phyloP scores from a whole-genome alignment of 306 rosid species.

The Quercus variabilis region DNA sequence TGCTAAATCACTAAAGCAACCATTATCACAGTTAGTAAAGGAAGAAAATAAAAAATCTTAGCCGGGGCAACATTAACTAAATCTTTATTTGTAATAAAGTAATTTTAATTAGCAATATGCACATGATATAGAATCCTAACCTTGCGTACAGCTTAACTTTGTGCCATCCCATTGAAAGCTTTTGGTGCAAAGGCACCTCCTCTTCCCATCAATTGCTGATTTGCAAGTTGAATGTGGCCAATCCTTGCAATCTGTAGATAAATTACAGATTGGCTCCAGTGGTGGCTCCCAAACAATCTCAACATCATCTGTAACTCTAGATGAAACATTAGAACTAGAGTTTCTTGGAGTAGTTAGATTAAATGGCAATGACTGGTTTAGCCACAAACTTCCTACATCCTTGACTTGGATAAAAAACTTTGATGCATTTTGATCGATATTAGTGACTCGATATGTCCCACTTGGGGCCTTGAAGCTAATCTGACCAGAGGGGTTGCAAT shows the following conservation, averaged over 20 bases:
- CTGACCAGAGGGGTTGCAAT: slow-evolving; percentile 2
- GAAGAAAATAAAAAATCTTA: no score
- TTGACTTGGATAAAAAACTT: no score
- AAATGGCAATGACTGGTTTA: slow-evolving; percentile 6
- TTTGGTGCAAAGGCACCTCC: slow-evolving; percentile 32
- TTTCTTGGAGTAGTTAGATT: neutral
- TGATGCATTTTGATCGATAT: neutral
- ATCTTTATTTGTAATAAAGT: no score
- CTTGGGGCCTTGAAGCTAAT: slow-evolving; percentile 13
- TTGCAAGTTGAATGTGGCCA: slow-evolving; percentile 42
- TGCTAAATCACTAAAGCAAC: no score
- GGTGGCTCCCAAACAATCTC: slow-evolving; percentile 30
- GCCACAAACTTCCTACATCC: no score
- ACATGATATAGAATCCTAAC: neutral
- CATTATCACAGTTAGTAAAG: no score
- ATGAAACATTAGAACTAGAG: no score
- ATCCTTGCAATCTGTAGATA: slow-evolving; percentile 4
- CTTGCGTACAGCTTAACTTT: slow-evolving; percentile 17
- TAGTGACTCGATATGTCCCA: neutral
- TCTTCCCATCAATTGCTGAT: neutral
- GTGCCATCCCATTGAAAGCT: slow-evolving; percentile 19
- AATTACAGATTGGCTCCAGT: slow-evolving; percentile 22
- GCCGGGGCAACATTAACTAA: no score
- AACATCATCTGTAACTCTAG: neutral
- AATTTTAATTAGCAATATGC: no score